These are phyloP conservation scores for Termitomyces sp. DNA, from an alignment of 768 basidiomycete species.

Conservation along the genomic window DNA sequence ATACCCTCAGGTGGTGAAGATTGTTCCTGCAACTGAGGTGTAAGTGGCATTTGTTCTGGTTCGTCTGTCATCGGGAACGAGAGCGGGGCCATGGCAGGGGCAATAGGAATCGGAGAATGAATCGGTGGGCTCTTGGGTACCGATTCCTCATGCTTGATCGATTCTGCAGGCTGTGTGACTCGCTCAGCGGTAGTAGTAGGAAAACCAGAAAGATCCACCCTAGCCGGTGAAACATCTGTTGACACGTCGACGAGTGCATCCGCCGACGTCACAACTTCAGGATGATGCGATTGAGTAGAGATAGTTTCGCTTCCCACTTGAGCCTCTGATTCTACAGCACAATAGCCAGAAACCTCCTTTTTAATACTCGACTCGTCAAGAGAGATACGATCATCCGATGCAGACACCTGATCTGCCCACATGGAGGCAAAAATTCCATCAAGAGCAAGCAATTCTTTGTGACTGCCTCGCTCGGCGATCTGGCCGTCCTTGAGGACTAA, in stretches of 20 bases:
- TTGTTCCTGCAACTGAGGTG: slow-evolving; percentile 2
- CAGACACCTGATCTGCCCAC: slow-evolving; percentile 83
- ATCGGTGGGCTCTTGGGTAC: slow-evolving; percentile 12
- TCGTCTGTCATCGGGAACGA: slow-evolving; percentile 30
- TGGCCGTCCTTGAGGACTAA: slow-evolving; percentile 88
- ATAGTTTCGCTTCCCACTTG: not conserved
- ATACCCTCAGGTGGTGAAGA: slow-evolving; percentile 12
- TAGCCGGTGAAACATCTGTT: slow-evolving; percentile 5
- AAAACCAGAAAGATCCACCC: slow-evolving; percentile 9
- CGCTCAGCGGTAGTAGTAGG: slow-evolving; percentile 23
- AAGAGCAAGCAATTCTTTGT: slow-evolving; percentile 67
- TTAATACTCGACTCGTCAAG: slow-evolving; percentile 22
- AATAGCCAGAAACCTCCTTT: slow-evolving; percentile 40
- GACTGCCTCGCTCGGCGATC: slow-evolving; percentile 77
- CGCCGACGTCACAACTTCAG: slow-evolving; percentile 3
- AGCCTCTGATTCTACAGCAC: slow-evolving; percentile 27
- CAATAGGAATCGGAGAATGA: slow-evolving; percentile 8
- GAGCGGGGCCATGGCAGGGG: slow-evolving; percentile 16
- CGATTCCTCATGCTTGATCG: slow-evolving; percentile 7
- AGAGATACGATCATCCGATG: slow-evolving; percentile 46
- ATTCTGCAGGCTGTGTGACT: slow-evolving; percentile 7
- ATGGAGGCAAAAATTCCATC: slow-evolving; percentile 76
- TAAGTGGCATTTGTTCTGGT: slow-evolving; percentile 2
- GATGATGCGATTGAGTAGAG: not conserved
- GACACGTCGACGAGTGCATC: slow-evolving; percentile 2